Base-by-base conservation (phyloP, 2,329 filamentous ascomycete species). In the Hypoxylon sp. region DNA sequence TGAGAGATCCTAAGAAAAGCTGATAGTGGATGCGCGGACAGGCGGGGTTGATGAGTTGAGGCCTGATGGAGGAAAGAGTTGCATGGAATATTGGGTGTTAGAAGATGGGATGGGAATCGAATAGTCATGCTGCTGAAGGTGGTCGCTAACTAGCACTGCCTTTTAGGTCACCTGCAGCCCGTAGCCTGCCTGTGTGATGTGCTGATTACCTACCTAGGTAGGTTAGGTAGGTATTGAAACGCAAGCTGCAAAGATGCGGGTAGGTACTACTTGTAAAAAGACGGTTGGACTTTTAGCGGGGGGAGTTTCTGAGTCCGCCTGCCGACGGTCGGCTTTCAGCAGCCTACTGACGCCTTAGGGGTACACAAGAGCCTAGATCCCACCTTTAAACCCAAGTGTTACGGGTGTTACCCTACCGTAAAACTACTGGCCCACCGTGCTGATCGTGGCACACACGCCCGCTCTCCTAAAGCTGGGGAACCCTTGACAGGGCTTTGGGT, bases 391-490 rank as follows among this genome's bases (percentile, higher is more conserved):
- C n/a, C 30, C 44, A 39, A 47, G 47, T 54, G 47, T 44, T 53
- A 56, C 57, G 19, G 50, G 57, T 56, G 44, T 48, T 48, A 48
- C 44, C 44, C 17, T 48, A 30, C 44, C 13, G 24, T 7, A 20
- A 41, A 11, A 41, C 17, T 11, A 20, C 37, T 41, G 37, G 30
- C 37, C n/a, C n/a, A n/a, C n/a, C n/a, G 17, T 22, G 57, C 58
- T 65, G 56, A 48, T 60, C 59, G 65, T 56, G 58, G 56, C 59
- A 50, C 37, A 20, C 51, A 56, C 49, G 37, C 37, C 17, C 6
- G 37, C 20, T 4, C 37, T 17, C 46, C 30, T 39, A 70, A 70
- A 68, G 68, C 66, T 68, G 68, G 68, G 68, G 68, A 70, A 70
- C 66, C 68, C 65, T 66, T 65, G 68, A 49, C 32, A 37, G 32